Percentiles rank a stretch among this genome's conserved stretches.
Evolutionary conservation across 2,329 filamentous ascomycete genomes (phyloP).

Genomic region (Paecilomyces fulvus): DNA sequence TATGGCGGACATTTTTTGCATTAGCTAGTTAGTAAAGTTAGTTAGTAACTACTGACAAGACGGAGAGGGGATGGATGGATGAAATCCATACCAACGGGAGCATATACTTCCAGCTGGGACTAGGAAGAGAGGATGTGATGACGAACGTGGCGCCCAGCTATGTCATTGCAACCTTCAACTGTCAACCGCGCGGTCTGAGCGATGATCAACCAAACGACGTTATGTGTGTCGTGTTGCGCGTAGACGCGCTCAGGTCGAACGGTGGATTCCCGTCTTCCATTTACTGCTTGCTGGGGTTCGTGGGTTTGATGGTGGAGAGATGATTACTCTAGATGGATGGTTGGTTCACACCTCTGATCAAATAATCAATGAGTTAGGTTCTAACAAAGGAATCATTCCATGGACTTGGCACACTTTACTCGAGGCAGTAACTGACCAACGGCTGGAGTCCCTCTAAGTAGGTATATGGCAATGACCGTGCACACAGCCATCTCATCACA

Average conservation of each 20-base stretch:
- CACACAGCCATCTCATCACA: no score
- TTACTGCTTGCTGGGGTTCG: background rate
- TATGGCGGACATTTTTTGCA: no score
- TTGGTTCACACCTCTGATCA: background rate
- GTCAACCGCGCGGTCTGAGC: background rate
- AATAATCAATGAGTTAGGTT: background rate
- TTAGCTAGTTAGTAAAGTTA: no score
- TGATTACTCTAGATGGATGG: background rate
- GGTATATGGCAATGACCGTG: no score
- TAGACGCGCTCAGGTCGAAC: background rate
- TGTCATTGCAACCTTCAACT: background rate
- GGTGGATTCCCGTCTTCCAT: background rate
- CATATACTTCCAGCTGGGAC: background rate
- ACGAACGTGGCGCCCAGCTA: background rate
- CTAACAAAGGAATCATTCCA: no score
- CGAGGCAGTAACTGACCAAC: no score
- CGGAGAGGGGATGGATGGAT: background rate
- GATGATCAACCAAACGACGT: background rate
- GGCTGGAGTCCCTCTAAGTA: no score
- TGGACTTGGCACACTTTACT: no score
- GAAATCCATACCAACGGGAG: background rate
- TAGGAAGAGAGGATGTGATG: background rate
- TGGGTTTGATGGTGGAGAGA: background rate
- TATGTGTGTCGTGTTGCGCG: background rate
- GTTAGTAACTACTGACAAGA: no score